Evolutionary conservation across 208 protist genomes (phyloP).

Genomic region (Wallacemonas sp.): DNA sequence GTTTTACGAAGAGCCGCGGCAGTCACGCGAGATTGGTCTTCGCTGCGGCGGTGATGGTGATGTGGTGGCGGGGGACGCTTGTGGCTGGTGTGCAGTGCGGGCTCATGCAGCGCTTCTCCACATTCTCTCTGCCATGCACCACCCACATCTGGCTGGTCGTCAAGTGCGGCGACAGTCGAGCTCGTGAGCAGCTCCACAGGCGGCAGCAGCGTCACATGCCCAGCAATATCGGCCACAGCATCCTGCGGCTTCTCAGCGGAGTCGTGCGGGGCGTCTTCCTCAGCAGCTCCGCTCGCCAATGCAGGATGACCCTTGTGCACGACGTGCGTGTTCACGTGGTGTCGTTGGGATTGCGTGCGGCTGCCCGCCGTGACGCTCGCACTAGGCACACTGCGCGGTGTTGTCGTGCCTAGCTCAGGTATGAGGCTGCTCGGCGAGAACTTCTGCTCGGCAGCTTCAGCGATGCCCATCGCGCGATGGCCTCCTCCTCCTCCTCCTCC

Average conservation of each 20-base stretch:
- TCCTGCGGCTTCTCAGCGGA: background rate
- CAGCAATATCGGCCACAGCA: background rate
- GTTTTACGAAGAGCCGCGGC: background rate
- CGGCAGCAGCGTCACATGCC: background rate
- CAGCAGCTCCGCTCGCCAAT: background rate
- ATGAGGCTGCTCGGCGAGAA: slow-evolving; percentile 29
- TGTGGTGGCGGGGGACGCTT: background rate
- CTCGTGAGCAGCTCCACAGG: background rate
- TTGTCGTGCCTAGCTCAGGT: slow-evolving; percentile 36
- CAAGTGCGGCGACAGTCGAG: too few relatives aligned
- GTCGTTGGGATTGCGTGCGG: background rate
- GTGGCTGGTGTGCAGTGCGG: background rate
- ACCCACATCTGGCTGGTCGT: too few relatives aligned
- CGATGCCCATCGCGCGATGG: background rate
- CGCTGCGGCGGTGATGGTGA: too few relatives aligned
- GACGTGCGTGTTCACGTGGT: background rate
- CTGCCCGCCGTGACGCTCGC: slow-evolving; percentile 1
- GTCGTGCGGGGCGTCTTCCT: background rate
- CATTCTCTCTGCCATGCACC: too few relatives aligned
- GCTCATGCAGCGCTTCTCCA: background rate
- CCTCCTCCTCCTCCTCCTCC: background rate
- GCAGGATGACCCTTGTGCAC: too few relatives aligned
- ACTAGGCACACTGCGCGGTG: slow-evolving; percentile 34
- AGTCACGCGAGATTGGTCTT: too few relatives aligned
- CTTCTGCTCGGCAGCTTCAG: too few relatives aligned